phyloP scores from a whole-genome alignment of 495 filamentous ascomycete species.

The Aspergillus ostianus region DNA sequence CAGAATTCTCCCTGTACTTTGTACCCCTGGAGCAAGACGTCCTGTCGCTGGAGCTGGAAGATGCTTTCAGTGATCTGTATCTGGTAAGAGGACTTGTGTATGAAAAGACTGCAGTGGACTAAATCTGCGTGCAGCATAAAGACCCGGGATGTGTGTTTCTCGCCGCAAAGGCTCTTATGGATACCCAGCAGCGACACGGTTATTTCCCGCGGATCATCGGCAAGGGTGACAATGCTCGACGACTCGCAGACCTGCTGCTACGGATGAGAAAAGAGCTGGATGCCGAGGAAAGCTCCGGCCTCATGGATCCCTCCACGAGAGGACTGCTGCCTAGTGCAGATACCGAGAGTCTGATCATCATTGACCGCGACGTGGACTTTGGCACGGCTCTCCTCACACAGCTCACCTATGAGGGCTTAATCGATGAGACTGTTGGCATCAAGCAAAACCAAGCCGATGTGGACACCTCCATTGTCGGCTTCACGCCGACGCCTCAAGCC shows the following conservation, averaged over 20 bases:
- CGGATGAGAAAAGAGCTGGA: slow-evolving; percentile 91
- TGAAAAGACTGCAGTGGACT: background rate
- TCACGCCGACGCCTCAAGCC: slow-evolving; percentile 54
- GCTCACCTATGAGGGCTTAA: slow-evolving; percentile 92
- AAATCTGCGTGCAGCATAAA: slow-evolving; percentile 58
- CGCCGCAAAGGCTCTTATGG: slow-evolving; percentile 91
- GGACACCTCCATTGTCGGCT: slow-evolving; percentile 87
- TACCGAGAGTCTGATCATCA: slow-evolving; percentile 88
- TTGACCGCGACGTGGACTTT: slow-evolving; percentile 93
- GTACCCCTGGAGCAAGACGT: slow-evolving; percentile 89
- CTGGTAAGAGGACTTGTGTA: slow-evolving; percentile 49
- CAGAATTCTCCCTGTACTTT: slow-evolving; percentile 84
- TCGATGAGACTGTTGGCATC: slow-evolving; percentile 93
- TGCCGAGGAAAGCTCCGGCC: slow-evolving; percentile 67
- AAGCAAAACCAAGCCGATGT: slow-evolving; percentile 85
- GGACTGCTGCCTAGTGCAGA: slow-evolving; percentile 79
- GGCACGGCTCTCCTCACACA: slow-evolving; percentile 89
- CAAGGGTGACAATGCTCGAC: slow-evolving; percentile 91
- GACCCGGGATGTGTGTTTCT: slow-evolving; percentile 87
- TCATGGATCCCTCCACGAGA: slow-evolving; percentile 56
- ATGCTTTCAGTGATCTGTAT: slow-evolving; percentile 83
- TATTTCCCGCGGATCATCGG: slow-evolving; percentile 94
- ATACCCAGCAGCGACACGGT: slow-evolving; percentile 84
- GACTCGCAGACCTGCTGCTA: slow-evolving; percentile 81
- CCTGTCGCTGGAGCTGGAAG: slow-evolving; percentile 84